These are phyloP conservation scores for Erodium texanum DNA, from an alignment of 441 rosid species.

Conservation along the genomic window DNA sequence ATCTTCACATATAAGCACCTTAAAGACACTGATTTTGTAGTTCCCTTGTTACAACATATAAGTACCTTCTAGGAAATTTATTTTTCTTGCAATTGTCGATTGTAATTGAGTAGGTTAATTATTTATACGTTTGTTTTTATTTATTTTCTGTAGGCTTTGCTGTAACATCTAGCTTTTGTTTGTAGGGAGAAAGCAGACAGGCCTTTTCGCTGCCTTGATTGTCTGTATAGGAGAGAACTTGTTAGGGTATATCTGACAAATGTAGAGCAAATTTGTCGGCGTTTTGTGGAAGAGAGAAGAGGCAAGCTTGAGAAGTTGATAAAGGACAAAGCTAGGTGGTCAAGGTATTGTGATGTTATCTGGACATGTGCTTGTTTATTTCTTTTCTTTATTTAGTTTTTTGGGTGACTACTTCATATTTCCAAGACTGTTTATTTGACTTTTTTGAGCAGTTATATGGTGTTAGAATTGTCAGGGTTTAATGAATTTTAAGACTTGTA, in stretches of 20 bases:
- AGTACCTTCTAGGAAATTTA: background rate
- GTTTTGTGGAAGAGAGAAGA: constrained; percentile 84
- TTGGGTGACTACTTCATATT: background rate
- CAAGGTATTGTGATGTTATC: constrained; percentile 46
- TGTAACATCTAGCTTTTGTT: constrained; percentile 14
- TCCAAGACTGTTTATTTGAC: background rate
- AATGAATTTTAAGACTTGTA: too few relatives aligned
- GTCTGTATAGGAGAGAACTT: constrained; percentile 89
- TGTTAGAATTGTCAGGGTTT: too few relatives aligned
- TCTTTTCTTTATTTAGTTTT: background rate
- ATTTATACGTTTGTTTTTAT: background rate
- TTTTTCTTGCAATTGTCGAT: background rate
- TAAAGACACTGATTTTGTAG: background rate
- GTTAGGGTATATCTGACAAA: constrained; percentile 82
- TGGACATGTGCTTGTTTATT: background rate
- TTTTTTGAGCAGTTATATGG: background rate
- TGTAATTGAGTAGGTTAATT: background rate
- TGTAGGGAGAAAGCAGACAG: constrained; percentile 83
- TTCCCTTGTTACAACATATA: too few relatives aligned
- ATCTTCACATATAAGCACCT: background rate
- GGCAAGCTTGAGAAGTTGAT: constrained; percentile 64
- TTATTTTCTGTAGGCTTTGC: background rate
- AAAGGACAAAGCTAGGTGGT: constrained; percentile 88
- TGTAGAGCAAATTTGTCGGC: constrained; percentile 81
- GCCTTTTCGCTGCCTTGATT: constrained; percentile 94